Percentiles rank a stretch among this genome's conserved stretches.
These are phyloP conservation scores for Microsporum canis DNA, from an alignment of 2,329 filamentous ascomycete species.

Conservation along the genomic window DNA sequence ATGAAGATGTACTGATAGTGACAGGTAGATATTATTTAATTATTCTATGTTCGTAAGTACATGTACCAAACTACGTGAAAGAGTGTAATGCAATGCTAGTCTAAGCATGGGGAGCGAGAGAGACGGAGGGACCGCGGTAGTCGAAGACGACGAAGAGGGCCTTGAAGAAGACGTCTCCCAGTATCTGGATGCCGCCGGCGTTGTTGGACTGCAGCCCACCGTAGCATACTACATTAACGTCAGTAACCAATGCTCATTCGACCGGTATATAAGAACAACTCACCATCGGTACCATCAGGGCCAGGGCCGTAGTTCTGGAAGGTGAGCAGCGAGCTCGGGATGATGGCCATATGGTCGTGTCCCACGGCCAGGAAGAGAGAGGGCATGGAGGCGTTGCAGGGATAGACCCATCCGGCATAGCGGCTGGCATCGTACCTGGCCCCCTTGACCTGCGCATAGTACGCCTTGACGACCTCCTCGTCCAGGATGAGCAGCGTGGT, in stretches of 20 bases:
- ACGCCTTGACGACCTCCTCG: constrained; percentile 44
- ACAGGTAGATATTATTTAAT: not conserved
- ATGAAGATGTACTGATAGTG: not conserved
- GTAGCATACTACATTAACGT: constrained; percentile 38
- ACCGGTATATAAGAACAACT: constrained; percentile 15
- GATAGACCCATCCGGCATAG: constrained; percentile 45
- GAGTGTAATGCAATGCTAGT: not conserved
- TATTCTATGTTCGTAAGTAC: not conserved
- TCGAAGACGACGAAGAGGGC: constrained; percentile 51
- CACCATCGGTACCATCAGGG: constrained; percentile 28
- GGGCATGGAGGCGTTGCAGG: constrained; percentile 44
- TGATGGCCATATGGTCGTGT: constrained; percentile 38
- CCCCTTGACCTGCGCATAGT: constrained; percentile 47
- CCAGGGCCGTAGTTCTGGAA: constrained; percentile 43
- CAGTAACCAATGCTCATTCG: not conserved
- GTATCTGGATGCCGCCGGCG: constrained; percentile 45
- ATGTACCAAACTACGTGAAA: not conserved
- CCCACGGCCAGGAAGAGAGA: constrained; percentile 46
- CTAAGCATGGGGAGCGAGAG: constrained; percentile 38
- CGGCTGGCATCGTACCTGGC: constrained; percentile 35
- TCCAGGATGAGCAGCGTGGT: constrained; percentile 55
- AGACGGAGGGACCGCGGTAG: constrained; percentile 38
- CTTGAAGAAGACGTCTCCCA: constrained; percentile 52
- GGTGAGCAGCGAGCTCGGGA: constrained; percentile 46
- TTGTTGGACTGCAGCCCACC: constrained; percentile 50